Evolutionary conservation across 2,329 filamentous ascomycete genomes (phyloP).

Genomic region (Penicillium brasilianum): DNA sequence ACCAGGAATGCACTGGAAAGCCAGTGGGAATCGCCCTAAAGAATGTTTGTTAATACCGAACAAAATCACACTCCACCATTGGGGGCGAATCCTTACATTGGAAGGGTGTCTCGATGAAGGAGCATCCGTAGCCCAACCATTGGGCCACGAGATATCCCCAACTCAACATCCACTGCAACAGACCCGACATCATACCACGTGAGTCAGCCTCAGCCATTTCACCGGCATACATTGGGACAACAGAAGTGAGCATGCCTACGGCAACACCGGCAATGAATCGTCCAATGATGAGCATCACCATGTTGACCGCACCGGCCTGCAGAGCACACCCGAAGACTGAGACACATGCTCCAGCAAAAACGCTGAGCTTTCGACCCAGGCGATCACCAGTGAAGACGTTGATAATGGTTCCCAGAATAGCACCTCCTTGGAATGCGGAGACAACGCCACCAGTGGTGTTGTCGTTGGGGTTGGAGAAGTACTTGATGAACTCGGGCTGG

Average conservation of each 20-base stretch:
- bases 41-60: background rate
- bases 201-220: slow-evolving; percentile 41
- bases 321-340: slow-evolving; percentile 29
- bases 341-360: slow-evolving; percentile 20
- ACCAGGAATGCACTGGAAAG: slow-evolving; percentile 49
- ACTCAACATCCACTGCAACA: slow-evolving; percentile 44
- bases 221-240: slow-evolving; percentile 38
- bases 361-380: slow-evolving; percentile 19
- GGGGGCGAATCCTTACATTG: slow-evolving; percentile 17
- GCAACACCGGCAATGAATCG: slow-evolving; percentile 37
- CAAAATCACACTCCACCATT: background rate
- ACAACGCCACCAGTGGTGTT: slow-evolving; percentile 41
- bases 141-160: slow-evolving; percentile 47
- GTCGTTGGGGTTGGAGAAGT: slow-evolving; percentile 29
- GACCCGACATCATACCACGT: slow-evolving; percentile 38
- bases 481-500: slow-evolving; percentile 35
- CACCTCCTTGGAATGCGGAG: slow-evolving; percentile 45
- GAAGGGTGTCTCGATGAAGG: slow-evolving; percentile 25
- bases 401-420: slow-evolving; percentile 29
- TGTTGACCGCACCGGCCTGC: slow-evolving; percentile 33
- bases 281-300: slow-evolving; percentile 37
- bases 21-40: slow-evolving; percentile 46
- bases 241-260: slow-evolving; percentile 35
- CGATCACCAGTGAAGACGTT: slow-evolving; percentile 25
- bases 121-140: slow-evolving; percentile 47